Conservation (phyloP, 192 early-diverging fungal species). For the Mortierella antarctica region DNA sequence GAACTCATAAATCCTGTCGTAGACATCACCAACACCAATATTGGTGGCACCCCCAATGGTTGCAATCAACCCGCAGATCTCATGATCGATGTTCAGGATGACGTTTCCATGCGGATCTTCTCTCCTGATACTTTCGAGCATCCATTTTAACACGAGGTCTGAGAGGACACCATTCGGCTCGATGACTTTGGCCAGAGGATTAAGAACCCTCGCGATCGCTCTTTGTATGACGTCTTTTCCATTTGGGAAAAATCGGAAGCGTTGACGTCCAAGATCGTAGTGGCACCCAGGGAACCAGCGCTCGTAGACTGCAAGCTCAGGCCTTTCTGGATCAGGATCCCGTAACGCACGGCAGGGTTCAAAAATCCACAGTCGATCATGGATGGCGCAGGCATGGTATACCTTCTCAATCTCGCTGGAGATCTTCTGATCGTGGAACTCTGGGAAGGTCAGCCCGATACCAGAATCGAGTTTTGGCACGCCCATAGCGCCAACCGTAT, state of each 20-base stretch:
- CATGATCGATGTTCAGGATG: background rate
- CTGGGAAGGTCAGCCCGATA: conserved; percentile 1
- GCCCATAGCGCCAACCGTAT: conserved; percentile 17
- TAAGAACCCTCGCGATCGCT: background rate
- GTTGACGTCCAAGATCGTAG: conserved; percentile 23
- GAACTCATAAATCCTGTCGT: background rate
- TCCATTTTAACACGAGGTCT: conserved; percentile 19
- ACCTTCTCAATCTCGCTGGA: conserved; percentile 21
- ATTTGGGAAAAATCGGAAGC: conserved; percentile 7
- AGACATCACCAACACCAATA: conserved; percentile 10
- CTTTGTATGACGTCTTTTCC: background rate
- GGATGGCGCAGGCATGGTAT: conserved; percentile 13
- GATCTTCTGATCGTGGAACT: conserved; percentile 20
- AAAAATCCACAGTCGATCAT: conserved; percentile 20
- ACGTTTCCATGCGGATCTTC: background rate
- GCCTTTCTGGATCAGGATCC: background rate
- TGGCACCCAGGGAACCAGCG: conserved; percentile 28
- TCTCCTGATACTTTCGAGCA: conserved; percentile 7
- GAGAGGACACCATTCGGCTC: conserved; percentile 3
- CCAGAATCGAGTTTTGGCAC: conserved; percentile 11
- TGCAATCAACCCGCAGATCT: background rate
- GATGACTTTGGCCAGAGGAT: background rate
- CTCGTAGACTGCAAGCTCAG: conserved; percentile 3
- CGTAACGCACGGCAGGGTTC: conserved; percentile 13
- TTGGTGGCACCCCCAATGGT: background rate